Evolutionary conservation across 176 grass and related monocot species (phyloP).

Genomic region (Rhynchospora breviuscula): DNA sequence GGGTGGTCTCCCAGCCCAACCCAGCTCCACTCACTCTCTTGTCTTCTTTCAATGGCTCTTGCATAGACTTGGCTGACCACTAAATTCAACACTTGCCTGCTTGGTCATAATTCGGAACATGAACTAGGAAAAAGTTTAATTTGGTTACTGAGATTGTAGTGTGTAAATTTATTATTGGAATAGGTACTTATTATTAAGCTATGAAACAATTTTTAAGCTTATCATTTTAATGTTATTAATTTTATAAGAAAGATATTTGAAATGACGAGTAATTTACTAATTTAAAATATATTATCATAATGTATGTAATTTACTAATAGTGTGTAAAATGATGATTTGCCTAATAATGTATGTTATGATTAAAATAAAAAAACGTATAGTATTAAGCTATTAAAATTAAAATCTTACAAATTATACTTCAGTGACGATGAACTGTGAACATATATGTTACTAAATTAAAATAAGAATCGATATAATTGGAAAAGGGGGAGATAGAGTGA

Average conservation of each 20-base stretch:
- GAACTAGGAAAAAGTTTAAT: neutral
- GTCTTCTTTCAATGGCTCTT: neutral
- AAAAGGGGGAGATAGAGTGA: neutral
- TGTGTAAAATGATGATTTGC: neutral
- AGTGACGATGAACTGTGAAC: neutral
- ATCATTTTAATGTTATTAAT: neutral
- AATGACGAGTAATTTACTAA: neutral
- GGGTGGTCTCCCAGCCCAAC: conserved; percentile 15
- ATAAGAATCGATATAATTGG: too few relatives aligned
- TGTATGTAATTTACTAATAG: too few relatives aligned
- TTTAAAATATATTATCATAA: neutral
- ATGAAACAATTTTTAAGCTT: neutral
- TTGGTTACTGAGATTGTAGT: neutral
- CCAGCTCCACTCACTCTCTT: conserved; percentile 6
- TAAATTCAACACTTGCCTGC: neutral
- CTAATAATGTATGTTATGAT: neutral
- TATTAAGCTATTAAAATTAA: neutral
- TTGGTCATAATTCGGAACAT: neutral
- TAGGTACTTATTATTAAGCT: neutral
- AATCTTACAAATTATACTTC: neutral
- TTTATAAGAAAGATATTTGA: neutral
- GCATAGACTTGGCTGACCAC: neutral
- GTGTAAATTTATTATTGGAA: neutral
- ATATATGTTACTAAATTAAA: too few relatives aligned
- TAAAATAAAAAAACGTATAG: neutral